Base-by-base conservation (phyloP, 805 yeast genomes). In the Lachancea nothofagi region DNA sequence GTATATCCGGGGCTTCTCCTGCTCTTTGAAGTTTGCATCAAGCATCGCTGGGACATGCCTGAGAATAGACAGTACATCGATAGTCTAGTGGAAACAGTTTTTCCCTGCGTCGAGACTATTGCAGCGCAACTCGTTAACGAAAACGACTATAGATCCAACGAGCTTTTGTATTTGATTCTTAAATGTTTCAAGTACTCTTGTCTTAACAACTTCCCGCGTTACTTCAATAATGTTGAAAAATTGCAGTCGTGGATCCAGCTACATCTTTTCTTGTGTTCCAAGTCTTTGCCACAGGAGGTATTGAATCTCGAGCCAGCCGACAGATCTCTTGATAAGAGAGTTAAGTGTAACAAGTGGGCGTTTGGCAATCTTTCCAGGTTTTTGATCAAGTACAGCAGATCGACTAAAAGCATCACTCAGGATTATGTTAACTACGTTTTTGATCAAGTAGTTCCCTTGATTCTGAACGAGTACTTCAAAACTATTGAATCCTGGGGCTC, bases 281-380 rank as follows among this genome's bases (percentile, higher is more conserved):
- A 73, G 66, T 66, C 65, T 6, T 65, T 78, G 10, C 85, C 85
- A 1, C 49, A 61, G 3, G 74, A 72, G 46, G 72, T 80, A 1
- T 45, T 70, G 48, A 67, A 68, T 7, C 45, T 72, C 2, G 74
- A 73, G 20, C 66, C 70, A 9, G 66, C 71, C 14, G 80, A 75
- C 42, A 69, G 77, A 42, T 53, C 57, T 36, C 57, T 63, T 28
- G 73, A 58, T 48, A 69, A 53, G 52, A 66, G 81, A 73, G 80
- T 69, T 56, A 90, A 78, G 62, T 78, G 77, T 53, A 89, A 71
- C 66, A 93, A 93, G 61, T 90, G 98, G 97, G 79, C 90, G 4
- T 78, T 78, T 49, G 87, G 84, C 28, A 87, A 87, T 57, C 57
- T 89, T 37, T 74, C 73, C 51, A 74, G 90, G 49, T 65, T 88